A percentile compares a stretch with the other conserved stretches of the same genome.
Conservation (phyloP, 768 basidiomycete species). For the Piloderma croceum region DNA sequence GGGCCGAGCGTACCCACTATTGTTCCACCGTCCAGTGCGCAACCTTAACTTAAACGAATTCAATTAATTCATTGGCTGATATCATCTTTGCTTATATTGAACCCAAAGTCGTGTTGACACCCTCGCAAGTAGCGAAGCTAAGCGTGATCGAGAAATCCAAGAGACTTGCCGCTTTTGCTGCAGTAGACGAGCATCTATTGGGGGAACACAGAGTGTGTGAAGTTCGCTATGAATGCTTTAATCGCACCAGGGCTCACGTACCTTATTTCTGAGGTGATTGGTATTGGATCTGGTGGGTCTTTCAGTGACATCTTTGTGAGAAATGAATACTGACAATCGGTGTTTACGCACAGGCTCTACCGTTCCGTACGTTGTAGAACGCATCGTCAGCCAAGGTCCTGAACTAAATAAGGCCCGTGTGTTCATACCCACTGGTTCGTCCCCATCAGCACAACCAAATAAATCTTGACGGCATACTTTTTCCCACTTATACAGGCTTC, state of each 20-base stretch:
- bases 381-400: conserved; percentile 79
- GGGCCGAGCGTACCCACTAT: too few species aligned
- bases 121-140: too few species aligned
- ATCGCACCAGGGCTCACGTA: too few species aligned
- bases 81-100: too few species aligned
- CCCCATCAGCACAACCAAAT: not conserved
- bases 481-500: conserved; percentile 50
- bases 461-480: conserved; percentile 3
- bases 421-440: conserved; percentile 82
- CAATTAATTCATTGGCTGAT: too few species aligned
- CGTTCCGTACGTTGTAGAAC: conserved; percentile 94
- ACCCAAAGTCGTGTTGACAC: too few species aligned
- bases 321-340: not conserved
- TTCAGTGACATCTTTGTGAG: not conserved
- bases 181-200: conserved; percentile 84
- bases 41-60: too few species aligned
- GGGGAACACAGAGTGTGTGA: conserved; percentile 73
- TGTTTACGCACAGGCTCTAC: conserved; percentile 61
- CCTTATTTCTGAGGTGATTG: conserved; percentile 61
- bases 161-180: conserved; percentile 85
- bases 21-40: too few species aligned
- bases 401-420: conserved; percentile 74
- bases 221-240: not conserved
- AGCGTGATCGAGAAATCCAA: conserved; percentile 76
- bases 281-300: conserved; percentile 73